Evolutionary conservation across 2,329 filamentous ascomycete species (phyloP).

Genomic region (Myriosclerotinia duriaeana): DNA sequence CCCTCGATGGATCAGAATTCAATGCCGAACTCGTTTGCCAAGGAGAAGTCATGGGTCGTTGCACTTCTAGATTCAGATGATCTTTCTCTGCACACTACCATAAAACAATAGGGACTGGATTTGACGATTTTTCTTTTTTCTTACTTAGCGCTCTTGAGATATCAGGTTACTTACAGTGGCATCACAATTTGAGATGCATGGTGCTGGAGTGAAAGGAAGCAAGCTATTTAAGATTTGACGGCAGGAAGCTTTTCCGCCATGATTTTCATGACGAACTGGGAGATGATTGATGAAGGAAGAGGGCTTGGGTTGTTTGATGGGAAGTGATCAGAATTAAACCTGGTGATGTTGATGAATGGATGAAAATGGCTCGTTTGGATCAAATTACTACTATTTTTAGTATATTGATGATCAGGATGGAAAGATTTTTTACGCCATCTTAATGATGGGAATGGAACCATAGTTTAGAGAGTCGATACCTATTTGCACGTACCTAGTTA

Average conservation of each 20-base stretch:
- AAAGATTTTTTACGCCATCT: background rate
- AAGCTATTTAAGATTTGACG: conserved; percentile 4
- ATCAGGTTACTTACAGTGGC: conserved; percentile 22
- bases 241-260: conserved; percentile 10
- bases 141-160: conserved; percentile 20
- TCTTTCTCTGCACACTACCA: conserved; percentile 12
- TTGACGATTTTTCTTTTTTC: conserved; percentile 34
- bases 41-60: conserved; percentile 97
- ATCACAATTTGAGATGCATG: conserved; percentile 18
- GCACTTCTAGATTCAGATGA: conserved; percentile 80
- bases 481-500: conserved; percentile 4
- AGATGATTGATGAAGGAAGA: background rate
- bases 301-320: background rate
- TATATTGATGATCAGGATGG: conserved; percentile 14
- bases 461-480: conserved; percentile 20
- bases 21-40: conserved; percentile 98
- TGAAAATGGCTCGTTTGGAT: conserved; percentile 9
- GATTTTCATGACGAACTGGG: conserved; percentile 15
- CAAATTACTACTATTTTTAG: background rate
- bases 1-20: conserved; percentile 95
- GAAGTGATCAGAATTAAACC: background rate
- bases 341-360: conserved; percentile 1
- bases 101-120: conserved; percentile 24
- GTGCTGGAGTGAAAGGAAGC: conserved; percentile 18
- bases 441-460: conserved; percentile 8